phyloP scores from a whole-genome alignment of 352 stramenopile genomes.

The Blastocystis sp. region DNA sequence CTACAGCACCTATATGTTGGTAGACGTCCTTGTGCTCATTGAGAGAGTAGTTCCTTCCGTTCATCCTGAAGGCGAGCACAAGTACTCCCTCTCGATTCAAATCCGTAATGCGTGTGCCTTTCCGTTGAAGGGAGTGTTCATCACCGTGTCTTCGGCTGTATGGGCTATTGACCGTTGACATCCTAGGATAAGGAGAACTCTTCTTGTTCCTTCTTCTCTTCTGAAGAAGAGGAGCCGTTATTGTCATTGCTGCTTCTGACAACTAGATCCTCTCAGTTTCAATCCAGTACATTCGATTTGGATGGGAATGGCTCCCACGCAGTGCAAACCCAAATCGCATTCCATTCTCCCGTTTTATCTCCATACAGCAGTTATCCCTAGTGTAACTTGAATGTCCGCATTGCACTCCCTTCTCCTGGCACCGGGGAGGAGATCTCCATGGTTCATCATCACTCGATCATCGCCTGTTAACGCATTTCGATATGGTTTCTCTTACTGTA shows the following conservation, averaged over 20 bases:
- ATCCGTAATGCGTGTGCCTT: background rate
- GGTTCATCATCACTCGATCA: background rate
- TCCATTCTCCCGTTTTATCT: background rate
- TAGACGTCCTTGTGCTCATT: background rate
- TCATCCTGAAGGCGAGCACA: background rate
- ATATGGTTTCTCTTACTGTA: no score
- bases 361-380: background rate
- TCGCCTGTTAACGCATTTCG: background rate
- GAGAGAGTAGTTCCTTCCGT: conserved; percentile 12
- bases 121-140: background rate
- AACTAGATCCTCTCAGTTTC: background rate
- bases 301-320: background rate
- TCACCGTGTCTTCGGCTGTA: background rate
- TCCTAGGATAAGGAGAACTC: background rate
- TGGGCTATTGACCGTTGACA: background rate
- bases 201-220: background rate
- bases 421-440: conserved; percentile 11
- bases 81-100: background rate
- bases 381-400: conserved; percentile 5
- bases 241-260: background rate
- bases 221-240: background rate
- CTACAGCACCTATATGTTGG: conserved; percentile 25
- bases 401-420: conserved; percentile 33
- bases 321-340: background rate
- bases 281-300: conserved; percentile 6